These are phyloP conservation scores for Scutellaria minor DNA, from an alignment of 257 asterid species.

Conservation along the genomic window DNA sequence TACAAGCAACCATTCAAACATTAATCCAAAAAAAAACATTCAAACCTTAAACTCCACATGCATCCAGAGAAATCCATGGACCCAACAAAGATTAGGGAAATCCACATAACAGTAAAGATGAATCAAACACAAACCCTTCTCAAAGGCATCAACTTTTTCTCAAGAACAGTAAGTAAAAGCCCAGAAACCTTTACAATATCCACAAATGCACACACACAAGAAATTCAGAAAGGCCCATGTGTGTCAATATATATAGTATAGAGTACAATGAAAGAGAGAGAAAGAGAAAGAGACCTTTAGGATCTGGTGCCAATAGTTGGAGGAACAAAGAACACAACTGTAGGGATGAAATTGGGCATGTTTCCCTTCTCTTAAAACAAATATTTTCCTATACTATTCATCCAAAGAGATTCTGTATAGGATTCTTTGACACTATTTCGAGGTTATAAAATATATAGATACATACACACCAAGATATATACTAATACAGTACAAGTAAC, in stretches of 20 bases:
- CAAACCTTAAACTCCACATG: conserved; percentile 40
- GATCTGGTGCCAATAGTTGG: conserved; percentile 71
- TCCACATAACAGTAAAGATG: conserved; percentile 12
- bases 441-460: background rate
- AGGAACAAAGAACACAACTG: conserved; percentile 76
- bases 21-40: background rate
- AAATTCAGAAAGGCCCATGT: conserved; percentile 16
- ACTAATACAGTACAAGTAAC: conserved; percentile 25
- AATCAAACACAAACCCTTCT: conserved; percentile 35
- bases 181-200: conserved; percentile 20
- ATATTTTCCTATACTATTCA: conserved; percentile 28
- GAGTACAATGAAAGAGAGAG: conserved; percentile 33
- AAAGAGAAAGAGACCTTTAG: conserved; percentile 61
- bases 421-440: conserved; percentile 8
- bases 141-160: conserved; percentile 31
- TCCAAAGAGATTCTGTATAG: conserved; percentile 38
- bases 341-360: conserved; percentile 93
- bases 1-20: conserved; percentile 16
- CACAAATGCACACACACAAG: conserved; percentile 18
- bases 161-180: conserved; percentile 21
- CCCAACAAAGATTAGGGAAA: conserved; percentile 8
- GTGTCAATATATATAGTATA: conserved; percentile 3
- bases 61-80: conserved; percentile 37
- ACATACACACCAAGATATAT: background rate
- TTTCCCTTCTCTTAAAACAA: conserved; percentile 56